A percentile compares a stretch with the other conserved stretches of the same genome.
These are phyloP conservation scores for Saturnispora quitensis DNA, from an alignment of 805 yeast genomes.

Conservation along the genomic window DNA sequence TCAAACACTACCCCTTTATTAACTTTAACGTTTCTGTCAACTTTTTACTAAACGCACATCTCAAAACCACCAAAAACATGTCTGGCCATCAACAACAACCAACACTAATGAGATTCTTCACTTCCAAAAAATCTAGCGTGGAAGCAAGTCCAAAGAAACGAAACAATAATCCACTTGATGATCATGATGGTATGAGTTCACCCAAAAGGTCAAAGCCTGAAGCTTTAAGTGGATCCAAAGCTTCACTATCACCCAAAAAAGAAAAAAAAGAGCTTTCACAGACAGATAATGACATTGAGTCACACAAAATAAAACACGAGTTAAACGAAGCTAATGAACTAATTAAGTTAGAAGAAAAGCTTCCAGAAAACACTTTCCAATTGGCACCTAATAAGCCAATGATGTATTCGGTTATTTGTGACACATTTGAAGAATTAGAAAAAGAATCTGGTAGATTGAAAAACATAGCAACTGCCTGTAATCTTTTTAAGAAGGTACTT, in stretches of 20 bases:
- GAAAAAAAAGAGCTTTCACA: background rate
- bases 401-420: conserved; percentile 38
- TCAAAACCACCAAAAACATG: background rate
- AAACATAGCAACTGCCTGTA: conserved; percentile 66
- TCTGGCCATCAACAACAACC: conserved; percentile 6
- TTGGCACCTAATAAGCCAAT: conserved; percentile 16
- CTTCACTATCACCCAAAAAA: background rate
- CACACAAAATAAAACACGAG: conserved; percentile 15
- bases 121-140: conserved; percentile 3
- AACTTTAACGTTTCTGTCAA: background rate
- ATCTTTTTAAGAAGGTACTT: conserved; percentile 60
- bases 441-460: conserved; percentile 74
- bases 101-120: conserved; percentile 12
- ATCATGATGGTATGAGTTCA: no score
- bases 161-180: background rate
- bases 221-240: background rate
- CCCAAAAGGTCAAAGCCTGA: background rate
- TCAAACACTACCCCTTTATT: background rate
- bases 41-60: background rate
- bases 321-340: conserved; percentile 20
- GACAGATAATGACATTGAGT: conserved; percentile 11
- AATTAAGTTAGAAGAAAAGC: conserved; percentile 7
- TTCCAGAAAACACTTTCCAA: background rate
- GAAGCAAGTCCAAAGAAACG: background rate
- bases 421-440: conserved; percentile 71